Percentiles rank a stretch among this genome's conserved stretches.
Conservation (phyloP, 2,329 filamentous ascomycete species). For the Aspergillus jensenii region DNA sequence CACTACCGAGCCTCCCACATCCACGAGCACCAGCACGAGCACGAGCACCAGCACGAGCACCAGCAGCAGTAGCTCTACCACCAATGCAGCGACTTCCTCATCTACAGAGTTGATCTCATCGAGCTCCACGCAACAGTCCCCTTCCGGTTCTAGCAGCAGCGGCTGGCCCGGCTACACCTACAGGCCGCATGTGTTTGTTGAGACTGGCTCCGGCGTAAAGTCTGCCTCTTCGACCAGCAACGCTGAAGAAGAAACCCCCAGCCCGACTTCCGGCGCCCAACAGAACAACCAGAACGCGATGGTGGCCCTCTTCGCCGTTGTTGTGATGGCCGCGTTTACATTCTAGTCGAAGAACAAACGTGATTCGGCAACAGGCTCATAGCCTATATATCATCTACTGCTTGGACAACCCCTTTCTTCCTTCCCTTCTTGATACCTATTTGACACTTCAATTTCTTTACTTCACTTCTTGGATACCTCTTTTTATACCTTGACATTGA, state of each 20-base stretch:
- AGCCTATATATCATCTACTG: background rate
- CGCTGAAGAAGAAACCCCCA: slow-evolving; percentile 16
- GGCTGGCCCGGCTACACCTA: slow-evolving; percentile 15
- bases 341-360: background rate
- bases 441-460: background rate
- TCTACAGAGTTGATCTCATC: slow-evolving; percentile 4
- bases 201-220: slow-evolving; percentile 6
- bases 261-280: slow-evolving; percentile 22
- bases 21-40: slow-evolving; percentile 7
- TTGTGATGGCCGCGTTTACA: slow-evolving; percentile 20
- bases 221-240: slow-evolving; percentile 16
- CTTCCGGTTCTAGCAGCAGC: slow-evolving; percentile 9
- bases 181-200: slow-evolving; percentile 13
- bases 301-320: slow-evolving; percentile 25
- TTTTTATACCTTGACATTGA: slow-evolving; percentile 8
- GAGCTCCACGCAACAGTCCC: slow-evolving; percentile 2
- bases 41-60: slow-evolving; percentile 7
- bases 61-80: slow-evolving; percentile 12
- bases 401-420: background rate
- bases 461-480: slow-evolving; percentile 4
- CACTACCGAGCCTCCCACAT: slow-evolving; percentile 13
- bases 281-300: slow-evolving; percentile 15
- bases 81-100: slow-evolving; percentile 9
- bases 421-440: background rate
- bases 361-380: background rate